A percentile compares a stretch with the other conserved stretches of the same genome.
These are phyloP conservation scores for Sporothrix dimorphospora DNA, from an alignment of 2,329 filamentous ascomycete species.

Conservation along the genomic window DNA sequence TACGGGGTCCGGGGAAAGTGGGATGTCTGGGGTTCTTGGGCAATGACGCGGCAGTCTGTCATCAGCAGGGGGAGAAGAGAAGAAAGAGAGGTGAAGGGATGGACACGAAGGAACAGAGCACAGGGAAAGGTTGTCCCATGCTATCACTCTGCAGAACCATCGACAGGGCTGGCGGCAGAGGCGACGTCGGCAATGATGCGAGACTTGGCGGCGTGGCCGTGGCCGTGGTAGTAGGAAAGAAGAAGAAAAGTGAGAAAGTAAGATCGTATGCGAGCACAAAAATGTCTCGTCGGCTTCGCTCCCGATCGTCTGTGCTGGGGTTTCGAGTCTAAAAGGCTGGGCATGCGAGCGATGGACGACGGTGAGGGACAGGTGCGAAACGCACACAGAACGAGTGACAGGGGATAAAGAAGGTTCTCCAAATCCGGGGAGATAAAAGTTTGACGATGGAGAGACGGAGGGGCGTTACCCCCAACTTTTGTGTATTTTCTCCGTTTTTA, in stretches of 20 bases:
- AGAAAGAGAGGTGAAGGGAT: neutral
- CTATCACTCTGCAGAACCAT: neutral
- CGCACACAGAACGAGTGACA: neutral
- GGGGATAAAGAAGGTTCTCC: neutral
- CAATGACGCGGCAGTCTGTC: neutral
- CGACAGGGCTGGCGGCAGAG: neutral
- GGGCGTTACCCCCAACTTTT: neutral
- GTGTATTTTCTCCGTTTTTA: neutral
- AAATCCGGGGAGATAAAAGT: neutral
- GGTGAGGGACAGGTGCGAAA: neutral
- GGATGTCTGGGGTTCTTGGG: neutral
- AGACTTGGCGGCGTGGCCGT: too few species aligned
- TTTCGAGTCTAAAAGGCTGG: constrained; percentile 12
- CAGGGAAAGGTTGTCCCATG: neutral
- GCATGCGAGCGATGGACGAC: neutral
- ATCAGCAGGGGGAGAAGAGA: neutral
- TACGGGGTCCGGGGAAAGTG: constrained; percentile 7
- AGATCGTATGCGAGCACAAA: neutral
- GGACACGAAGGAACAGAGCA: neutral
- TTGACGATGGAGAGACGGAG: neutral
- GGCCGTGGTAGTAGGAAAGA: neutral
- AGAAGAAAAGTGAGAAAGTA: neutral
- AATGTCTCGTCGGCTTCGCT: neutral
- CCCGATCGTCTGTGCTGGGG: neutral
- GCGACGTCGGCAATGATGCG: neutral